A percentile compares a stretch with the other conserved stretches of the same genome.
Evolutionary conservation across 805 yeast genomes (phyloP).

Genomic region (Pichia ethanolica): DNA sequence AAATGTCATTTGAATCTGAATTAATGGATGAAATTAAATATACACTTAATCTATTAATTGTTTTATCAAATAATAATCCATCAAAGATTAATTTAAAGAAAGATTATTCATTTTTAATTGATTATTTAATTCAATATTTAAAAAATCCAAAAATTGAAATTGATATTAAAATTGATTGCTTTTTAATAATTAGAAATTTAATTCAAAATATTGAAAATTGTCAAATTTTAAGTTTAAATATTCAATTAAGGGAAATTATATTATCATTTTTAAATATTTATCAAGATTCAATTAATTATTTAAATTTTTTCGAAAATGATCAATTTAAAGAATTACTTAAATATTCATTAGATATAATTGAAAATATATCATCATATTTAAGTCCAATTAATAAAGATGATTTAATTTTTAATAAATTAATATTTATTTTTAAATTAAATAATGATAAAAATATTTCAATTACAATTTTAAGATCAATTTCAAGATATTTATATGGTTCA

Average conservation of each 20-base stretch:
- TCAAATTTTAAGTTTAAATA: constrained; percentile 57
- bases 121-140: constrained; percentile 20
- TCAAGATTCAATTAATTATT: constrained; percentile 14
- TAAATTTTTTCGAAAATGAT: constrained; percentile 14
- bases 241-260: constrained; percentile 30
- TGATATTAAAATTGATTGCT: constrained; percentile 36
- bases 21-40: constrained; percentile 63
- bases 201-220: constrained; percentile 81
- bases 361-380: constrained; percentile 74
- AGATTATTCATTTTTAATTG: constrained; percentile 34
- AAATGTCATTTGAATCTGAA: constrained; percentile 61
- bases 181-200: constrained; percentile 69
- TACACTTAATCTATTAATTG: constrained; percentile 53
- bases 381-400: constrained; percentile 70
- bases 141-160: constrained; percentile 18
- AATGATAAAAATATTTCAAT: constrained; percentile 66
- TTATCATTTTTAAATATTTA: constrained; percentile 38
- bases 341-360: constrained; percentile 73
- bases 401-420: constrained; percentile 51
- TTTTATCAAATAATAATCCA: constrained; percentile 35
- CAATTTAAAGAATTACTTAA: constrained; percentile 51
- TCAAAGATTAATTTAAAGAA: constrained; percentile 33
- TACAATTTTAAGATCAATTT: constrained; percentile 64
- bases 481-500: constrained; percentile 68
- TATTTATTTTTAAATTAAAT: constrained; percentile 40